phyloP scores from a whole-genome alignment of 768 basidiomycete genomes.

The Mycena venus region DNA sequence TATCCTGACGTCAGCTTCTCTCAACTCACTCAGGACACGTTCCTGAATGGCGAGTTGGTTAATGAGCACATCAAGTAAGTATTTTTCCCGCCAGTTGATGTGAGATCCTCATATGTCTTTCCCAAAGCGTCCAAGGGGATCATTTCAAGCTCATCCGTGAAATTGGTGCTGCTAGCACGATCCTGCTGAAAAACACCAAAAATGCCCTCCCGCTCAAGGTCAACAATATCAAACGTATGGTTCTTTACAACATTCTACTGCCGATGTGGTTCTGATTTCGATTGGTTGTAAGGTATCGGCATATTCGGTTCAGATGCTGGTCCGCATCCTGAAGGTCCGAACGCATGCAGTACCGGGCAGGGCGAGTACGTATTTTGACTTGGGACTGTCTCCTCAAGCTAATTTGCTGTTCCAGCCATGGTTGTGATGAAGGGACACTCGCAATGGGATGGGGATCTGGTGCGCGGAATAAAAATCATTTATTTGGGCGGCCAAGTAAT shows the following conservation, averaged over 20 bases:
- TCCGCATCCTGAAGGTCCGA: conserved; percentile 52
- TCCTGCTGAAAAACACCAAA: conserved; percentile 72
- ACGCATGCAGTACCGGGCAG: conserved; percentile 22
- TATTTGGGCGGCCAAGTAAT: background rate
- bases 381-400: conserved; percentile 36
- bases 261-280: background rate
- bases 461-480: background rate
- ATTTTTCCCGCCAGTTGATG: conserved; percentile 48
- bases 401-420: conserved; percentile 27
- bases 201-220: conserved; percentile 55
- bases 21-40: conserved; percentile 28
- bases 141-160: conserved; percentile 62
- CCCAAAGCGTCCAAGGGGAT: conserved; percentile 21
- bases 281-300: conserved; percentile 47
- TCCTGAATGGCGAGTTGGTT: conserved; percentile 16
- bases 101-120: conserved; percentile 25
- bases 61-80: conserved; percentile 31
- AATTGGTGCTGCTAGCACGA: no score
- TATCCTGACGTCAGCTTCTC: conserved; percentile 30
- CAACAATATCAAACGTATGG: conserved; percentile 52
- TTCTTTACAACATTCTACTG: background rate
- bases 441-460: background rate
- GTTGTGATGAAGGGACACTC: conserved; percentile 51
- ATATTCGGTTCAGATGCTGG: conserved; percentile 56
- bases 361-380: conserved; percentile 33